Evolutionary conservation across 805 yeast species (phyloP), one percentile per base, ranked within the genome.

Genomic region (Komagataella pastoris): DNA sequence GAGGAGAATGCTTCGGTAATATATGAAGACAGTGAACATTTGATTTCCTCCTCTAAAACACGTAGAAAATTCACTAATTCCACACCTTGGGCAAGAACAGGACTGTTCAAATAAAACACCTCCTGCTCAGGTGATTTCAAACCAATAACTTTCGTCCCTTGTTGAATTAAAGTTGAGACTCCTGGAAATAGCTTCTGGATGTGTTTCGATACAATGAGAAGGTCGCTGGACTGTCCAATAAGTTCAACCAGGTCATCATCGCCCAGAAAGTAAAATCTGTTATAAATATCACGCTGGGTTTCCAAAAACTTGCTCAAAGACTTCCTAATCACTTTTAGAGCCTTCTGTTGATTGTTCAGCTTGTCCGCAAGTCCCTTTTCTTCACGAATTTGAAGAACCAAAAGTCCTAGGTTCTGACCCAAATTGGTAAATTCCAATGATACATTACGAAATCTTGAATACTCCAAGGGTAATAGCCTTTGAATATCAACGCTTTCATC

Each of bases 171-270:
- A 2, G 68, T 59, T 0, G 73, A 56, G 2, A 88, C 68, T 1
- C 91, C 95, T 3, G 79, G 63, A 61, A 85, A 89, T 82, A 89
- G 76, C 59, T 85, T 86, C 48, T 71, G 70, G 49, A 89, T 65
- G 59, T 84, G 89, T 48, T 71, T 74, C 17, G 81, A 80, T 3
- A 83, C 69, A 6, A 71, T 56, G 2, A 48, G 46, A 1, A 78
- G 57, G 55, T 81, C 76, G 4, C 61, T 66, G 0, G 79, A 68
- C 50, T 82, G 75, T 2, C 97, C 96, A 43, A 91, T 75, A 45
- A 91, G 76, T 54, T 88, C 95, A 40, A 91, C 68, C 30, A 91
- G 66, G 61, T 91, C 97, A 54, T 89, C 96, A 61, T 91, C 91
- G 5, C 97, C 97, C 24, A 91, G 68, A 61, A 91, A 90, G 59